phyloP scores from a whole-genome alignment of 129 eudicot species.

The Cynara cardunculus region DNA sequence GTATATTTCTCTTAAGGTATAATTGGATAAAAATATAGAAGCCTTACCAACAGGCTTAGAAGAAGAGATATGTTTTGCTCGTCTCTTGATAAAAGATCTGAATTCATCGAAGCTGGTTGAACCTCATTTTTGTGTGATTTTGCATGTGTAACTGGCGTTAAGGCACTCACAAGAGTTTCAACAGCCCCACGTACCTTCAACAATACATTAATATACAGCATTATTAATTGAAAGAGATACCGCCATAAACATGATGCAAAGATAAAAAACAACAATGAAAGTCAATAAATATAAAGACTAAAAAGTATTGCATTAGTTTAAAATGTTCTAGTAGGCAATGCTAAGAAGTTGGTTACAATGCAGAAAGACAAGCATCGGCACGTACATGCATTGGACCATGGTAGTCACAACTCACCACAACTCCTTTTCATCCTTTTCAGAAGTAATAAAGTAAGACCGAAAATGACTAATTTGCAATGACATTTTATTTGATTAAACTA shows the following conservation, averaged over 20 bases:
- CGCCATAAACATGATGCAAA: not conserved
- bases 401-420: no score
- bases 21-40: conserved; percentile 1
- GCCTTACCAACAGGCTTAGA: conserved; percentile 27
- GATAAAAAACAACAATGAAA: not conserved
- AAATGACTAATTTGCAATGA: no score
- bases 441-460: no score
- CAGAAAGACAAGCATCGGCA: no score
- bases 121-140: conserved; percentile 57
- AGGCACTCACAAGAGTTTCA: conserved; percentile 82
- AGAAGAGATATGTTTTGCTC: conserved; percentile 29
- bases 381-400: no score
- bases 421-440: no score
- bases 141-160: conserved; percentile 65
- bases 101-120: conserved; percentile 42
- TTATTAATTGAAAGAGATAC: not conserved
- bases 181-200: conserved; percentile 85
- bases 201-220: conserved; percentile 16
- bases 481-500: no score
- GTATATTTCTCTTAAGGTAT: not conserved
- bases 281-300: not conserved
- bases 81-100: conserved; percentile 36
- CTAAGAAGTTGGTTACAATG: no score
- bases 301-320: no score
- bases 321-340: no score